Evolutionary conservation across 176 grass and related monocot genomes (phyloP).

Genomic region (Canna indica): DNA sequence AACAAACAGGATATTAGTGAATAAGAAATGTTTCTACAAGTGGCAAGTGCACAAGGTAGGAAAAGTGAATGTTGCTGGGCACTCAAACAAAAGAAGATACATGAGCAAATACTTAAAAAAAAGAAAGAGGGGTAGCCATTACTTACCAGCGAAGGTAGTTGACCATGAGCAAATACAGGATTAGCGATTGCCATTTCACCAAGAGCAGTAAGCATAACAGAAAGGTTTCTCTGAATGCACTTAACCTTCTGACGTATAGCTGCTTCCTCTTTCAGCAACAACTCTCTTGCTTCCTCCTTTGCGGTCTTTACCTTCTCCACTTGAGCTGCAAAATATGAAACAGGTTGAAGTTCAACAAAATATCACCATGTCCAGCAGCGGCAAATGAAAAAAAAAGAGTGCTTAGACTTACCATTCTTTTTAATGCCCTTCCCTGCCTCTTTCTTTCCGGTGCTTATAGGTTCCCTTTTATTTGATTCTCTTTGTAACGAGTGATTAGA

Average conservation of each 20-base stretch:
- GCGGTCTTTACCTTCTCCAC: conserved; percentile 78
- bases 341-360: conserved; percentile 14
- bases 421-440: conserved; percentile 61
- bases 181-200: conserved; percentile 88
- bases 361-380: not conserved
- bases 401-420: conserved; percentile 51
- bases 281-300: conserved; percentile 91
- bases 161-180: conserved; percentile 85
- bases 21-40: not conserved
- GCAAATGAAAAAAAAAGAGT: not conserved
- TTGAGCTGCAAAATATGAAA: conserved; percentile 28
- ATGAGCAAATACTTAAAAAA: conserved; percentile 1
- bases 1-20: not conserved
- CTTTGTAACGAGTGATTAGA: conserved; percentile 30
- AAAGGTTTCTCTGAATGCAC: conserved; percentile 69
- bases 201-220: conserved; percentile 69
- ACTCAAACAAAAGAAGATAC: not conserved
- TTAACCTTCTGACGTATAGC: conserved; percentile 57
- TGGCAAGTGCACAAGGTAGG: not conserved
- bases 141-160: conserved; percentile 74
- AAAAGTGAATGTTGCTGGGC: not conserved
- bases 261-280: conserved; percentile 78
- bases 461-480: conserved; percentile 46
- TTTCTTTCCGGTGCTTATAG: conserved; percentile 39
- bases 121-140: conserved; percentile 16